A percentile compares a stretch with the other conserved stretches of the same genome.
Conservation (phyloP, 257 asterid species). For the Fraxinus pennsylvanica region DNA sequence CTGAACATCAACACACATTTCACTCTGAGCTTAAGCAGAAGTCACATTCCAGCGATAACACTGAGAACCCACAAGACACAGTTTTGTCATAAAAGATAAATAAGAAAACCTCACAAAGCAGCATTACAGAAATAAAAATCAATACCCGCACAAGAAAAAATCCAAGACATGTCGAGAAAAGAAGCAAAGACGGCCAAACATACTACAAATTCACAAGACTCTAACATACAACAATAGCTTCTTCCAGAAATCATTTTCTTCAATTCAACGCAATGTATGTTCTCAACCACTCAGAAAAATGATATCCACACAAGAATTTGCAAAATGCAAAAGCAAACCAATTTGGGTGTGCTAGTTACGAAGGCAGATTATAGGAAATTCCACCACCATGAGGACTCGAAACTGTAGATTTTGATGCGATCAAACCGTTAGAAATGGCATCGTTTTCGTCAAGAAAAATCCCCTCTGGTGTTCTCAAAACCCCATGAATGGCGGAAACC, state of each 20-base stretch:
- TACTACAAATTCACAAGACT: neutral
- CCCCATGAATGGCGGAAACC: constrained; percentile 50
- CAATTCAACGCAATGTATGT: constrained; percentile 6
- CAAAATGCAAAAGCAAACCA: no score
- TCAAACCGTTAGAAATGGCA: constrained; percentile 61
- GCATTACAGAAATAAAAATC: neutral
- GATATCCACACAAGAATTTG: constrained; percentile 6
- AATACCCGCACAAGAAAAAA: neutral
- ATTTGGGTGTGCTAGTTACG: constrained; percentile 27
- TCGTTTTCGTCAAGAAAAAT: constrained; percentile 69
- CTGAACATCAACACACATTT: neutral
- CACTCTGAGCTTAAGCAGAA: neutral
- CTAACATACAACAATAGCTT: constrained; percentile 8
- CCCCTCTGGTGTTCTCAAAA: constrained; percentile 65
- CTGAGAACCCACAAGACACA: neutral
- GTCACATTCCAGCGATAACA: neutral
- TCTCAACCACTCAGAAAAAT: constrained; percentile 19
- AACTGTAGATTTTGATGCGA: constrained; percentile 27
- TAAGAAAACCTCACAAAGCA: neutral
- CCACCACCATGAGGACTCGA: constrained; percentile 33
- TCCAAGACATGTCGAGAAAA: neutral
- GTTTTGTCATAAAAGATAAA: neutral
- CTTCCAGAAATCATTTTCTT: constrained; percentile 21
- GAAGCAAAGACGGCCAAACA: neutral
- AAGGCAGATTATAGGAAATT: constrained; percentile 30